phyloP scores from a whole-genome alignment of 106 monocot species.

The Allium sativum region DNA sequence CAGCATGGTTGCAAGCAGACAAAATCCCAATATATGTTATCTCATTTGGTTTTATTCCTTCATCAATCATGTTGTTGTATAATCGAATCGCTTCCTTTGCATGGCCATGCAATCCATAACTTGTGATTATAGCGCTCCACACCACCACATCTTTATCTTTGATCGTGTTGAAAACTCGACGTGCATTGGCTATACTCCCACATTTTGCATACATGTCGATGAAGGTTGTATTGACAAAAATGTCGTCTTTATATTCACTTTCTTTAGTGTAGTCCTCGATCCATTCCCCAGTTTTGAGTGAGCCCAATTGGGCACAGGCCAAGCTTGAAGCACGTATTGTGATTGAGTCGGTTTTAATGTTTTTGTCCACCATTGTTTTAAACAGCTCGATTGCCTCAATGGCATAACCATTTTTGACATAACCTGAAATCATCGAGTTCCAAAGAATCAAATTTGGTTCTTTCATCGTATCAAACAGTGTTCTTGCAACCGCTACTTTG shows the following conservation, averaged over 20 bases:
- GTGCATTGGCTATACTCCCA: constrained; percentile 41
- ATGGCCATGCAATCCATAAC: constrained; percentile 53
- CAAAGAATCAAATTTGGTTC: constrained; percentile 41
- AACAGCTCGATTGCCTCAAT: constrained; percentile 53
- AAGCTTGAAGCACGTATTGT: constrained; percentile 43
- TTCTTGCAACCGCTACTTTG: constrained; percentile 25
- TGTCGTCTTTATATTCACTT: constrained; percentile 30
- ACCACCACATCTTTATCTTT: constrained; percentile 44
- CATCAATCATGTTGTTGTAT: constrained; percentile 44
- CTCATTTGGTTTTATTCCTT: constrained; percentile 42
- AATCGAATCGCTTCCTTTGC: constrained; percentile 45
- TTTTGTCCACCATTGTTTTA: constrained; percentile 21
- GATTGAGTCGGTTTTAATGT: constrained; percentile 46
- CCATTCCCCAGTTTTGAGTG: constrained; percentile 39
- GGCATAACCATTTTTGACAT: constrained; percentile 52
- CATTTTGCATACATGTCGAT: constrained; percentile 80
- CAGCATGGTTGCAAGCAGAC: constrained; percentile 64
- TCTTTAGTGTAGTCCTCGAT: constrained; percentile 24
- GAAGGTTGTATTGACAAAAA: constrained; percentile 64
- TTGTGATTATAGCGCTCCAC: constrained; percentile 65
- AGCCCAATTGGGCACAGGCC: constrained; percentile 56
- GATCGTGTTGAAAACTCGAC: constrained; percentile 32
- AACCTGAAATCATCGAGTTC: constrained; percentile 91
- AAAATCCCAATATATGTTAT: constrained; percentile 61
- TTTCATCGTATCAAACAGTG: constrained; percentile 33